A percentile compares a stretch with the other conserved stretches of the same genome.
Conservation (phyloP, 2,329 filamentous ascomycete genomes). For the Calonectria pseudoturangicola region DNA sequence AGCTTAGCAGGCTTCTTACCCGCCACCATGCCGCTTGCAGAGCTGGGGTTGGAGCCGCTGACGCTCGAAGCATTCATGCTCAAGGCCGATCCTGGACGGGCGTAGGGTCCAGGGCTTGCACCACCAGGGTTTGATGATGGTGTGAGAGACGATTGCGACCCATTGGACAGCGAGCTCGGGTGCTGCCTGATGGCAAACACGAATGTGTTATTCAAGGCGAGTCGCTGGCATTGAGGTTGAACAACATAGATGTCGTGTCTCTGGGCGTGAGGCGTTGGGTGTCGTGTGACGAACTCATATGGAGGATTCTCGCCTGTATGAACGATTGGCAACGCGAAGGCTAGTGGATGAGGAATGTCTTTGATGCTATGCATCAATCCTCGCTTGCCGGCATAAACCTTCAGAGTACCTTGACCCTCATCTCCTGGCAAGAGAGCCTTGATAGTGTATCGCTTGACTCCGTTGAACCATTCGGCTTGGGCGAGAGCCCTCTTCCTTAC, state of each 20-base stretch:
- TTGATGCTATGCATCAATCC: conserved; percentile 98
- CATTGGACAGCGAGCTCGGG: conserved; percentile 73
- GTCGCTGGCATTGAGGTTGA: conserved; percentile 91
- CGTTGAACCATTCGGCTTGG: conserved; percentile 92
- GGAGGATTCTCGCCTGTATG: conserved; percentile 95
- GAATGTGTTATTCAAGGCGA: conserved; percentile 97
- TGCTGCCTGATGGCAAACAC: conserved; percentile 98
- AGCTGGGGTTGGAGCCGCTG: conserved; percentile 74
- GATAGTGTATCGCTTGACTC: conserved; percentile 92
- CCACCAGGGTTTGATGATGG: conserved; percentile 69
- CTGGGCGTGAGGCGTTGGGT: conserved; percentile 98
- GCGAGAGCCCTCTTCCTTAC: conserved; percentile 90
- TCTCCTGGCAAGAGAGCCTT: conserved; percentile 95
- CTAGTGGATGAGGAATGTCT: conserved; percentile 94
- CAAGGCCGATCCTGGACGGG: conserved; percentile 77
- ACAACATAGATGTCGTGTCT: conserved; percentile 97
- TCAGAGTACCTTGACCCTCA: conserved; percentile 90
- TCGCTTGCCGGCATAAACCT: conserved; percentile 94
- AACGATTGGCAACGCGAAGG: conserved; percentile 90
- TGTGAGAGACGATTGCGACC: conserved; percentile 61
- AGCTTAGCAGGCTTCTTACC: conserved; percentile 93
- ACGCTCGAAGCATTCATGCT: conserved; percentile 77
- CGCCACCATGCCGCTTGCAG: conserved; percentile 70
- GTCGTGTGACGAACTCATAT: conserved; percentile 93
- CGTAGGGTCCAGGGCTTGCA: conserved; percentile 76